phyloP scores from a whole-genome alignment of 116 monocot genomes.

The Iris pallida region DNA sequence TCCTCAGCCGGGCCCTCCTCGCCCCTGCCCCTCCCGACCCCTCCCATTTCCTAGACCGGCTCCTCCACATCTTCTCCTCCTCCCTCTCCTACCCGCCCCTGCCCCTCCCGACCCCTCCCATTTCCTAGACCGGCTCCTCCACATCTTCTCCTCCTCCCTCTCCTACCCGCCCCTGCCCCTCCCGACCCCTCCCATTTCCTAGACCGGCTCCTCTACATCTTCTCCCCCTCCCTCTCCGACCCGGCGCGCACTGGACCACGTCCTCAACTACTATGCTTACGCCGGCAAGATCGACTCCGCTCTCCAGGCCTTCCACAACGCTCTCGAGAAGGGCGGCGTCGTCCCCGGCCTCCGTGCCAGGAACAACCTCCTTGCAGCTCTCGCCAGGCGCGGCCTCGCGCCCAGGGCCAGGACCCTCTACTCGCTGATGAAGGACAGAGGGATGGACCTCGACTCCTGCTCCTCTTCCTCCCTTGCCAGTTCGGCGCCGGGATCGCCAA shows the following conservation, averaged over 20 bases:
- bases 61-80: constrained; percentile 29
- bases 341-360: constrained; percentile 28
- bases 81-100: too few species aligned
- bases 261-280: constrained; percentile 29
- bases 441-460: constrained; percentile 32
- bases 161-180: too few species aligned
- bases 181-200: too few species aligned
- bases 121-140: too few species aligned
- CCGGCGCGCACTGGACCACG: constrained; percentile 12
- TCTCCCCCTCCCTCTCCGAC: constrained; percentile 19
- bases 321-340: constrained; percentile 25
- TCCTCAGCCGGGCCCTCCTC: constrained; percentile 21
- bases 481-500: too few species aligned
- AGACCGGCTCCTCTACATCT: too few species aligned
- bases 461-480: too few species aligned
- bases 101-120: too few species aligned
- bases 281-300: constrained; percentile 25
- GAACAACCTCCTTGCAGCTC: constrained; percentile 32
- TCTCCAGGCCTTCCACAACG: constrained; percentile 24
- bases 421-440: constrained; percentile 30
- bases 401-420: constrained; percentile 23
- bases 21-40: constrained; percentile 5
- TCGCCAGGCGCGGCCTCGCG: constrained; percentile 16
- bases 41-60: constrained; percentile 12
- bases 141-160: too few species aligned